phyloP scores from a whole-genome alignment of 1,284 basidiomycete genomes.

The Sanghuangporus sanghuang region DNA sequence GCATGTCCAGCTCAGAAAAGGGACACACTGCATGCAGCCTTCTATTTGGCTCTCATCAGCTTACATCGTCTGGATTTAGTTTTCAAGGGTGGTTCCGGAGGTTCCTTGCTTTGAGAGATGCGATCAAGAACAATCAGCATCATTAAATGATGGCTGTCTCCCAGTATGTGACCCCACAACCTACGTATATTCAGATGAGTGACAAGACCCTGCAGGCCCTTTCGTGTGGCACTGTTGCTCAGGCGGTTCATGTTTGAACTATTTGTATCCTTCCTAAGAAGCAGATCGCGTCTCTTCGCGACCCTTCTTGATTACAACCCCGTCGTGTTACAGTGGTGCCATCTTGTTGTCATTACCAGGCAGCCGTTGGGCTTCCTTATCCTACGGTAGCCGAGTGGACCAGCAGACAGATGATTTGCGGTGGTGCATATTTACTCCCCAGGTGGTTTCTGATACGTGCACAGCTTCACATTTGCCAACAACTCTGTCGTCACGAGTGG shows the following conservation, averaged over 20 bases:
- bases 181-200: constrained; percentile 1
- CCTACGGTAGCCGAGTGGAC: constrained; percentile 4
- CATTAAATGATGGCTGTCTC: constrained; percentile 2
- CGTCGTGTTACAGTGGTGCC: constrained; percentile 6
- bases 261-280: constrained; percentile 5
- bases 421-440: neutral
- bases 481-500: constrained; percentile 8
- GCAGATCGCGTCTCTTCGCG: constrained; percentile 12
- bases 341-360: constrained; percentile 15
- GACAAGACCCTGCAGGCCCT: neutral
- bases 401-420: constrained; percentile 5
- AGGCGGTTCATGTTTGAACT: constrained; percentile 6
- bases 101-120: constrained; percentile 3
- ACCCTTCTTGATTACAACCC: constrained; percentile 7
- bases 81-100: neutral
- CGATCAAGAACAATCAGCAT: constrained; percentile 4
- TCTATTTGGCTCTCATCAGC: neutral
- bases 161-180: neutral
- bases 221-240: constrained; percentile 5
- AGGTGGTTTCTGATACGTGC: neutral
- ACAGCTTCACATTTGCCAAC: constrained; percentile 6
- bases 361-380: constrained; percentile 8
- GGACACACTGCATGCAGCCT: neutral
- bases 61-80: neutral
- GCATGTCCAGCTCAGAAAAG: neutral